These are phyloP conservation scores for Graphiopsis chlorocephala DNA, from an alignment of 2,329 filamentous ascomycete species.

Conservation along the genomic window DNA sequence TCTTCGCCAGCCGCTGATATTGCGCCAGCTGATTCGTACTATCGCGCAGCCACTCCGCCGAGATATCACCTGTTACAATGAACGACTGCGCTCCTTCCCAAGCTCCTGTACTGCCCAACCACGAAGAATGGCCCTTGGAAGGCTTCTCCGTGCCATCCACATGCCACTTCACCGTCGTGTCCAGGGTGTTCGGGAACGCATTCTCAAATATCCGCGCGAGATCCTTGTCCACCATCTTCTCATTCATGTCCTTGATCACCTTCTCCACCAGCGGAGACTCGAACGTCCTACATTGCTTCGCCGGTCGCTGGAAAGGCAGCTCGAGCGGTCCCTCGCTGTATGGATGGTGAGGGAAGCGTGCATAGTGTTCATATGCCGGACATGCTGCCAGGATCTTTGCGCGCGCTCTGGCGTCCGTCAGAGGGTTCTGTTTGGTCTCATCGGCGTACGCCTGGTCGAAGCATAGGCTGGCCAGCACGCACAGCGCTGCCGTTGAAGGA, in stretches of 20 bases:
- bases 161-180: conserved; percentile 88
- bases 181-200: conserved; percentile 85
- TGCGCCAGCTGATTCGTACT: conserved; percentile 91
- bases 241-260: conserved; percentile 79
- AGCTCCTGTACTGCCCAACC: conserved; percentile 41
- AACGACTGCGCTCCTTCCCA: conserved; percentile 90
- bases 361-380: conserved; percentile 40
- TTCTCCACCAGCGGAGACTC: conserved; percentile 80
- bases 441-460: conserved; percentile 25
- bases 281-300: conserved; percentile 81
- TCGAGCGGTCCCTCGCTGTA: conserved; percentile 74
- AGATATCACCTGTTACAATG: conserved; percentile 89
- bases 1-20: conserved; percentile 80
- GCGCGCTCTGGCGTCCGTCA: conserved; percentile 28
- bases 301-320: conserved; percentile 83
- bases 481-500: conserved; percentile 27
- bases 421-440: conserved; percentile 25
- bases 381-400: conserved; percentile 37
- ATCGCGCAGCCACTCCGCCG: conserved; percentile 88
- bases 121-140: conserved; percentile 44
- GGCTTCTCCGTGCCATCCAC: conserved; percentile 56
- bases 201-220: conserved; percentile 93
- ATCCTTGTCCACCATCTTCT: conserved; percentile 77
- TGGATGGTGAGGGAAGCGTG: conserved; percentile 53
- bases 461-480: conserved; percentile 31